A percentile compares a stretch with the other conserved stretches of the same genome.
Evolutionary conservation across 768 basidiomycete species (phyloP).

Genomic region (Clavulina sp.): DNA sequence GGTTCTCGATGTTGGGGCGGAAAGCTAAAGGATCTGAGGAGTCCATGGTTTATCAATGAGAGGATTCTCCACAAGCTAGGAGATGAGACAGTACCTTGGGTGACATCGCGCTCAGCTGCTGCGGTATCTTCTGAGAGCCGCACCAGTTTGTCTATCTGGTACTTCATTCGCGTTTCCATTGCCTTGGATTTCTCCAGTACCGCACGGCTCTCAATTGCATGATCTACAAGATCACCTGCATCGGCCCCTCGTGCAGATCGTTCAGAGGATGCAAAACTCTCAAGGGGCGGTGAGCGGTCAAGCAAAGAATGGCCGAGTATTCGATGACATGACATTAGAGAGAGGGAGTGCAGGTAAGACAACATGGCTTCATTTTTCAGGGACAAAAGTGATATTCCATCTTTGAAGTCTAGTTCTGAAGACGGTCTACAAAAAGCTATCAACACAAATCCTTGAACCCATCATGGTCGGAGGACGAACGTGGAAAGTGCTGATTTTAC

Average conservation of each 20-base stretch:
- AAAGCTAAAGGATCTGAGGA: constrained; percentile 73
- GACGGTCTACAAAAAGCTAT: constrained; percentile 15
- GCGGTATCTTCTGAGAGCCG: constrained; percentile 44
- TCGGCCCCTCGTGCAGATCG: constrained; percentile 37
- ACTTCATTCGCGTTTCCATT: constrained; percentile 73
- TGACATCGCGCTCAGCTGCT: constrained; percentile 22
- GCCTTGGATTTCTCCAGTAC: constrained; percentile 78
- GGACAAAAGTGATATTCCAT: constrained; percentile 83
- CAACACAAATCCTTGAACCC: neutral
- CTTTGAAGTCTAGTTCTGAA: constrained; percentile 32
- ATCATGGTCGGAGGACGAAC: constrained; percentile 18
- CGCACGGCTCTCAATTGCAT: constrained; percentile 60
- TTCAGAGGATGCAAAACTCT: constrained; percentile 34
- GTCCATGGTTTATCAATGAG: neutral
- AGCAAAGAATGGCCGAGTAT: constrained; percentile 45
- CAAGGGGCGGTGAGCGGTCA: constrained; percentile 29
- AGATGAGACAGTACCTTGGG: constrained; percentile 37
- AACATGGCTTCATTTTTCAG: constrained; percentile 73
- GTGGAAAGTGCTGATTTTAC: constrained; percentile 37
- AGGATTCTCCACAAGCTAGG: neutral
- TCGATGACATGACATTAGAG: constrained; percentile 54
- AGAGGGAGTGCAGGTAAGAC: constrained; percentile 70
- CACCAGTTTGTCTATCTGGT: constrained; percentile 92
- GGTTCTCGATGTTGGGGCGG: constrained; percentile 70
- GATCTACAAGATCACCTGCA: constrained; percentile 63